Conservation (phyloP, 108 stramenopile species). For the Cyclostephanos tholiformis region DNA sequence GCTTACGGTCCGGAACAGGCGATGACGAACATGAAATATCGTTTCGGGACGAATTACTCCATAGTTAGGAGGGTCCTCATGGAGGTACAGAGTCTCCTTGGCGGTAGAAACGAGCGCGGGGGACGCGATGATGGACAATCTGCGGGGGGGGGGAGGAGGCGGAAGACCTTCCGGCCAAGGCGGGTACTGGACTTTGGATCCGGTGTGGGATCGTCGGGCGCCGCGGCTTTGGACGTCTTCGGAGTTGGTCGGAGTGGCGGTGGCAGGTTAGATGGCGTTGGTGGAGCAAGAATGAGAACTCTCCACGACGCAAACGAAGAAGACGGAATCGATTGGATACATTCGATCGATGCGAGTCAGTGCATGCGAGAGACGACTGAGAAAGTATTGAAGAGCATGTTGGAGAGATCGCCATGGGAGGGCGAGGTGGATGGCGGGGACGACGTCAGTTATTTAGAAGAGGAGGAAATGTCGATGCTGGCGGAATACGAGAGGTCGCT, state of each 20-base stretch:
- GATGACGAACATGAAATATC: slow-evolving; percentile 57
- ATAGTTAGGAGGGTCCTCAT: slow-evolving; percentile 64
- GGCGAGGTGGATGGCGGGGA: slow-evolving; percentile 9
- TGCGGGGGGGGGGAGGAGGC: slow-evolving; percentile 18
- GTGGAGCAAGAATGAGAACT: not conserved
- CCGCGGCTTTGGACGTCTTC: slow-evolving; percentile 75
- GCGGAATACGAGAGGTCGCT: slow-evolving; percentile 18
- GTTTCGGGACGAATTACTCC: slow-evolving; percentile 69
- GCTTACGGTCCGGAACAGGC: slow-evolving; percentile 75
- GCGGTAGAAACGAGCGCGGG: no score
- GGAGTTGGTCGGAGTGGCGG: slow-evolving; percentile 21
- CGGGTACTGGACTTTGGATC: slow-evolving; percentile 77
- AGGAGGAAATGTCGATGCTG: slow-evolving; percentile 2
- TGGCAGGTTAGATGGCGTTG: not conserved
- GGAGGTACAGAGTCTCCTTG: slow-evolving; percentile 70
- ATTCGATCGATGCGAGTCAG: slow-evolving; percentile 79
- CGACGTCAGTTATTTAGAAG: not conserved
- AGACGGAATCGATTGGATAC: slow-evolving; percentile 73
- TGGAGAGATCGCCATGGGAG: slow-evolving; percentile 42
- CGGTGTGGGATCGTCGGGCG: slow-evolving; percentile 73
- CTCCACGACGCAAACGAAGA: not conserved
- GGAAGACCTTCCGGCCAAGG: slow-evolving; percentile 49
- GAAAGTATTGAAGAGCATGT: slow-evolving; percentile 52
- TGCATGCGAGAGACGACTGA: slow-evolving; percentile 74
- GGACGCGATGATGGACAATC: no score